Percentiles rank a stretch among this genome's conserved stretches.
These are phyloP conservation scores for Auriculariales sp. DNA, from an alignment of 768 basidiomycete genomes.

Conservation along the genomic window DNA sequence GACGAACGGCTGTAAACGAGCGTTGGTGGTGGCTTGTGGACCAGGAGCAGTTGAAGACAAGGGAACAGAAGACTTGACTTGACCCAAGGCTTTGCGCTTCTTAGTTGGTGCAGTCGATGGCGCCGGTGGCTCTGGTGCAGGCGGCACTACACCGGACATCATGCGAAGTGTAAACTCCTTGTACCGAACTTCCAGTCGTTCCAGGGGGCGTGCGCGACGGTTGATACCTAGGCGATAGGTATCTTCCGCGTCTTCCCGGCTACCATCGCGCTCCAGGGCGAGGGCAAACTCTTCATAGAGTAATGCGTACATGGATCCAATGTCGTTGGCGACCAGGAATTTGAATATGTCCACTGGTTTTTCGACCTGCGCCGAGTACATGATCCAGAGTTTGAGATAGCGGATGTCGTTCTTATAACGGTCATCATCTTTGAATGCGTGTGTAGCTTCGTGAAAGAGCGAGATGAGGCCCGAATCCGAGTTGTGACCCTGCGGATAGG, in stretches of 20 bases:
- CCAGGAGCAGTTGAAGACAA: slow-evolving; percentile 10
- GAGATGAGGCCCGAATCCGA: slow-evolving; percentile 61
- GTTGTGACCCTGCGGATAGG: slow-evolving; percentile 64
- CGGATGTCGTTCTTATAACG: slow-evolving; percentile 71
- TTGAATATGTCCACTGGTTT: slow-evolving; percentile 63
- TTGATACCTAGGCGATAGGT: slow-evolving; percentile 74
- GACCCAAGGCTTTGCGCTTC: slow-evolving; percentile 1
- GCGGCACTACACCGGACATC: slow-evolving; percentile 22
- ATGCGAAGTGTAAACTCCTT: slow-evolving; percentile 54
- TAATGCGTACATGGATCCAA: slow-evolving; percentile 64
- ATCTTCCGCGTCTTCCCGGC: slow-evolving; percentile 62
- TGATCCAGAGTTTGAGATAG: slow-evolving; percentile 84
- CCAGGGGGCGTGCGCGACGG: slow-evolving; percentile 66
- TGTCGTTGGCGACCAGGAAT: slow-evolving; percentile 81
- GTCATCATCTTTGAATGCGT: slow-evolving; percentile 69
- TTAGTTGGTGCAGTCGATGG: slow-evolving; percentile 11
- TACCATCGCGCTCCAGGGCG: slow-evolving; percentile 62
- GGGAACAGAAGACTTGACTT: slow-evolving; percentile 3
- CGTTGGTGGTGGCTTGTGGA: slow-evolving; percentile 17
- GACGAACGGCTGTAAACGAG: slow-evolving; percentile 54
- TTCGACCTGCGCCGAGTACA: slow-evolving; percentile 72
- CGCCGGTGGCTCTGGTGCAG: slow-evolving; percentile 5
- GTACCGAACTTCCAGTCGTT: slow-evolving; percentile 70
- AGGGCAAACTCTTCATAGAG: slow-evolving; percentile 88
- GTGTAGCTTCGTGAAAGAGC: slow-evolving; percentile 71